Conservation (phyloP, 2,329 filamentous ascomycete species). For the Penicillium sp. region DNA sequence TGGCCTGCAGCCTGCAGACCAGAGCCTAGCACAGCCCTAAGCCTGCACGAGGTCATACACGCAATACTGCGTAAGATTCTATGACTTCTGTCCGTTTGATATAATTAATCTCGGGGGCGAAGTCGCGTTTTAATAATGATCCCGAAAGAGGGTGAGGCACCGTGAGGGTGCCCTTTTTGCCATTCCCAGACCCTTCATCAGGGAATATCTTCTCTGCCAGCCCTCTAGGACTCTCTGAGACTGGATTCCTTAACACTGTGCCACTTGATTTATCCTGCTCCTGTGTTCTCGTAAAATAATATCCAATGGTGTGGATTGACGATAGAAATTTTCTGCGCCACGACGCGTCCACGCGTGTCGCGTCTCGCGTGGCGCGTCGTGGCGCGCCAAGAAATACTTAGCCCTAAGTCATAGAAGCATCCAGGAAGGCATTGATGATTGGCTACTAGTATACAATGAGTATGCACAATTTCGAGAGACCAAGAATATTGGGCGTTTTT, state of each 20-base stretch:
- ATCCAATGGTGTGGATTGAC: not conserved
- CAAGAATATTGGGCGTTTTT: conserved; percentile 6
- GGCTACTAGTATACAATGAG: no score
- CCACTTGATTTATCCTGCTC: not conserved
- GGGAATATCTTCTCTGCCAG: conserved; percentile 11
- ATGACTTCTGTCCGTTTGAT: not conserved
- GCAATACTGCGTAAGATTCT: not conserved
- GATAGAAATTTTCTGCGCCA: not conserved
- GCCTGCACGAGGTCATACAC: not conserved
- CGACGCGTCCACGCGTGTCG: conserved; percentile 3
- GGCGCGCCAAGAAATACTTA: not conserved
- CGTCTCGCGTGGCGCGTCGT: not conserved
- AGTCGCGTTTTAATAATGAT: conserved; percentile 19
- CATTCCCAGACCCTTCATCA: conserved; percentile 12
- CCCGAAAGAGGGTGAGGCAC: conserved; percentile 3
- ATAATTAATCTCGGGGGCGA: not conserved
- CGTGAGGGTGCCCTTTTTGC: conserved; percentile 1
- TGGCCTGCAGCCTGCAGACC: not conserved
- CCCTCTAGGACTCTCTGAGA: conserved; percentile 11
- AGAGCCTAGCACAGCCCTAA: not conserved
- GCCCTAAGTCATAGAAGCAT: no score
- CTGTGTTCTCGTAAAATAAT: not conserved
- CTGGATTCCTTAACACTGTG: not conserved
- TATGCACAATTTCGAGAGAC: not conserved
- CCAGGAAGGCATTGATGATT: no score